Percentiles rank a stretch among this genome's conserved stretches.
Evolutionary conservation across 148 eudicot species (phyloP).

Genomic region (Cornus kousa): DNA sequence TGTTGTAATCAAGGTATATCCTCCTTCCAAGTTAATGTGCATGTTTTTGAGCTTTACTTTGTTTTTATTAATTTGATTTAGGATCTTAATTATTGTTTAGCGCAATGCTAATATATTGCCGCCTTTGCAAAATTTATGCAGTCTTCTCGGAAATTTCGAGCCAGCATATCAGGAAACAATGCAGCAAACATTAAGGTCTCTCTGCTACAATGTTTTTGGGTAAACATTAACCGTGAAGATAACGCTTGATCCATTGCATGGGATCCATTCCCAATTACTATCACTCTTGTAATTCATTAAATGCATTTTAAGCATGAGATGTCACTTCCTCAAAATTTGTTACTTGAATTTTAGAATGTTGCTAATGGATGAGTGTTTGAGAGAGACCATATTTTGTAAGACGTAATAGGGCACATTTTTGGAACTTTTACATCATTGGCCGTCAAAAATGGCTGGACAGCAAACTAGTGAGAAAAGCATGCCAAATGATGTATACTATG

Average conservation of each 20-base stretch:
- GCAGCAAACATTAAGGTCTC: not conserved
- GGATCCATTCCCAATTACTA: not conserved
- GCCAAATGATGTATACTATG: too few relatives aligned
- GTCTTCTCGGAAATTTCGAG: not conserved
- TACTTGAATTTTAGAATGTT: not conserved
- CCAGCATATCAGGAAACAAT: not conserved
- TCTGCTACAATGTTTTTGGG: not conserved
- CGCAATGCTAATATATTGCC: not conserved
- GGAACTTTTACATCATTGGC: not conserved
- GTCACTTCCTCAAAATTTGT: not conserved
- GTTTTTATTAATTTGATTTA: not conserved
- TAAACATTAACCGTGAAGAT: not conserved
- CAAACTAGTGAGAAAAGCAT: too few relatives aligned
- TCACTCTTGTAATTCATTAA: not conserved
- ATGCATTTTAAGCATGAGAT: not conserved
- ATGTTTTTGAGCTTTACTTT: not conserved
- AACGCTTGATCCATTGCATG: too few relatives aligned
- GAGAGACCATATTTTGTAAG: too few relatives aligned
- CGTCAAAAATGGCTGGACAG: too few relatives aligned
- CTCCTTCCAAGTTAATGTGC: not conserved
- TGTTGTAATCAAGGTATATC: constrained; percentile 4
- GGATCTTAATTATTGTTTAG: not conserved
- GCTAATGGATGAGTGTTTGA: not conserved
- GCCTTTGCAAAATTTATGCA: not conserved
- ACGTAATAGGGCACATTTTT: not conserved